A percentile compares a stretch with the other conserved stretches of the same genome.
Conservation (phyloP, 345 rosid species). For the Salix brachista region DNA sequence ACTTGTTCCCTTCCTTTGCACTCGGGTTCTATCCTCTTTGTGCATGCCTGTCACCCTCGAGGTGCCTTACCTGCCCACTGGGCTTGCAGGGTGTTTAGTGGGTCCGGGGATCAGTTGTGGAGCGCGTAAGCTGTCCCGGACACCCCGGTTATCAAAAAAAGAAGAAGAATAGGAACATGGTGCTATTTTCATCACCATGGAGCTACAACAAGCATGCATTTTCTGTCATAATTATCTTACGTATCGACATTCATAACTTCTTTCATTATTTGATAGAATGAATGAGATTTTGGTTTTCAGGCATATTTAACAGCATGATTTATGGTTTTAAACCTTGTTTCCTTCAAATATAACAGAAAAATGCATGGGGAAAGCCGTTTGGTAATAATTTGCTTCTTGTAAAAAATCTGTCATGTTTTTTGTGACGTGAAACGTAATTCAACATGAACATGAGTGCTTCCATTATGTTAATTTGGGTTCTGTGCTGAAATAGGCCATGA, state of each 20-base stretch:
- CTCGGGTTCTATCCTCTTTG: no score
- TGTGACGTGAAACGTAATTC: neutral
- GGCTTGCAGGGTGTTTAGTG: no score
- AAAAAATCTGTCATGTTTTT: neutral
- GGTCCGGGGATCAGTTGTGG: no score
- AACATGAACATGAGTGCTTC: neutral
- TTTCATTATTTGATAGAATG: neutral
- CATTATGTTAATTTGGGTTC: neutral
- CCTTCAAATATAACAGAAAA: neutral
- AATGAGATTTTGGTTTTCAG: neutral
- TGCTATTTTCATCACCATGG: neutral
- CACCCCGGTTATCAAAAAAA: no score
- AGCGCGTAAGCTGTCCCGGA: accelerated
- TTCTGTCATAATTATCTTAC: neutral
- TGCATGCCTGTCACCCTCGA: no score
- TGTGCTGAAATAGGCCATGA: neutral
- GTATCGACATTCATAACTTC: neutral
- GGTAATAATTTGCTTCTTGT: neutral
- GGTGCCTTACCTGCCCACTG: no score
- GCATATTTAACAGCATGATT: neutral
- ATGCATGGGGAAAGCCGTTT: neutral
- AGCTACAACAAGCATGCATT: neutral
- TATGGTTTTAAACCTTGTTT: no score
- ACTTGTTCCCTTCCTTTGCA: no score
- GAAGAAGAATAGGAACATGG: no score